Base-by-base conservation (phyloP, 208 protist species). In the Acanthamoeba sp. region DNA sequence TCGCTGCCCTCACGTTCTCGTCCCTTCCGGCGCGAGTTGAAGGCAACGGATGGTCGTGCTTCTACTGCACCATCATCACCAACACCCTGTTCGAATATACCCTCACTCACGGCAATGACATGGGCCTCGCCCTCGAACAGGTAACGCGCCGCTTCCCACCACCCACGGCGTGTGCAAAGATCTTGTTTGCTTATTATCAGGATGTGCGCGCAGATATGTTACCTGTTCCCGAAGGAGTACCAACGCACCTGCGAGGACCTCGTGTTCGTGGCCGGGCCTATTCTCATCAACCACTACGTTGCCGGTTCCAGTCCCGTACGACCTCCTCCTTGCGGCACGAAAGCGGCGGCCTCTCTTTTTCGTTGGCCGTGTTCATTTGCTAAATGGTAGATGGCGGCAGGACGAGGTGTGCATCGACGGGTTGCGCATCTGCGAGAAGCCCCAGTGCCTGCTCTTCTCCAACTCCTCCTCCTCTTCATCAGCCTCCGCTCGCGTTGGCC, bases 51-150 rank as follows among this genome's bases (percentile, higher is more conserved):
- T 71, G 62, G 62, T 16, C 7, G 7, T 71, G 62, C 32, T 71
- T 71, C 22, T 71, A 71, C 27, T 71, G 62, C 32, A 71, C 62
- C 32, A 36, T 71, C n/a, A 1, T 34, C 62, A 71, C 62, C 24
- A 71, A 71, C 32, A 71, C 62, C 3, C 62, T 71, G n/a, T 71
- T 71, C 62, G 62, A 71, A 10, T 71, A 71, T 22, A 71, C 62
- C 29, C 62, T n/a, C 62, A 71, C 62, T 71, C 62, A 71, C 32
- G 62, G 62, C 7, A 34, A 71, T 34, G 62, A 71, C 12, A 71
- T 71, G n/a, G 62, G 62, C 24, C 24, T 29, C 12, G 62, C 62
- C 24, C 62, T 71, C 16, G 32, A 71, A 24, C n/a, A 71, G 62
- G 62, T 71, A 22, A 0, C 5, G 16, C 45, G 18, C 18, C 18